Percentiles rank a stretch among this genome's conserved stretches.
Conservation (phyloP, 768 basidiomycete genomes). For the Boletus vinaceobasis region DNA sequence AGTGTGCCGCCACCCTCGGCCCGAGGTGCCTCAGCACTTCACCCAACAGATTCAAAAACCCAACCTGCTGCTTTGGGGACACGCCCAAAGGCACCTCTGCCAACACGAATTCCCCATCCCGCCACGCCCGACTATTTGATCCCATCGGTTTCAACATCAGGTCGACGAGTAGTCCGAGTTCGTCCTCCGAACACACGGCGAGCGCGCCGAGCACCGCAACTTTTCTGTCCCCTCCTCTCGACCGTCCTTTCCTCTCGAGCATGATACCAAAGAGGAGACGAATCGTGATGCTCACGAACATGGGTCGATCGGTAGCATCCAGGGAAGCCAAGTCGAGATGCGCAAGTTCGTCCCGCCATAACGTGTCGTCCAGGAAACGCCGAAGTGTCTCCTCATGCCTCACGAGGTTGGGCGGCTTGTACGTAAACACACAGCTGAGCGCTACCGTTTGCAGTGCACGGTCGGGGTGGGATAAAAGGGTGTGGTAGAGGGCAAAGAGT, state of each 20-base stretch:
- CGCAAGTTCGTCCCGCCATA: slow-evolving; percentile 87
- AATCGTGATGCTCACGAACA: slow-evolving; percentile 66
- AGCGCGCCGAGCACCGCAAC: slow-evolving; percentile 74
- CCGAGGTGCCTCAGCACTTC: slow-evolving; percentile 84
- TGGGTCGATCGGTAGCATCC: slow-evolving; percentile 52
- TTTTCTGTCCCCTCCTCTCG: slow-evolving; percentile 61
- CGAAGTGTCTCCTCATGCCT: slow-evolving; percentile 62
- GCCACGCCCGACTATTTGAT: slow-evolving; percentile 26
- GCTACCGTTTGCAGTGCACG: slow-evolving; percentile 70
- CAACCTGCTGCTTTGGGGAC: slow-evolving; percentile 67
- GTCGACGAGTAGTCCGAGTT: slow-evolving; percentile 74
- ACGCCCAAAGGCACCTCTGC: slow-evolving; percentile 30
- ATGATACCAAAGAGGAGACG: slow-evolving; percentile 85
- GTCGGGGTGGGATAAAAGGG: slow-evolving; percentile 85
- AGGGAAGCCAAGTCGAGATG: slow-evolving; percentile 65
- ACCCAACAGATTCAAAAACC: slow-evolving; percentile 80
- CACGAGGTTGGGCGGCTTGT: slow-evolving; percentile 60
- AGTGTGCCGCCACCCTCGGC: slow-evolving; percentile 60
- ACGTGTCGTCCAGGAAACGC: slow-evolving; percentile 73
- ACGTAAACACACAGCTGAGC: slow-evolving; percentile 76
- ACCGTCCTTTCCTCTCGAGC: slow-evolving; percentile 72
- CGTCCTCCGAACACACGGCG: slow-evolving; percentile 64
- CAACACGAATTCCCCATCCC: slow-evolving; percentile 30
- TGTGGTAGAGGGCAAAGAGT: slow-evolving; percentile 62
- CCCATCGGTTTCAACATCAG: slow-evolving; percentile 81